Percentiles rank a stretch among this genome's conserved stretches.
These are phyloP conservation scores for Fraxinus albicans DNA, from an alignment of 305 asterid genomes.

Conservation along the genomic window DNA sequence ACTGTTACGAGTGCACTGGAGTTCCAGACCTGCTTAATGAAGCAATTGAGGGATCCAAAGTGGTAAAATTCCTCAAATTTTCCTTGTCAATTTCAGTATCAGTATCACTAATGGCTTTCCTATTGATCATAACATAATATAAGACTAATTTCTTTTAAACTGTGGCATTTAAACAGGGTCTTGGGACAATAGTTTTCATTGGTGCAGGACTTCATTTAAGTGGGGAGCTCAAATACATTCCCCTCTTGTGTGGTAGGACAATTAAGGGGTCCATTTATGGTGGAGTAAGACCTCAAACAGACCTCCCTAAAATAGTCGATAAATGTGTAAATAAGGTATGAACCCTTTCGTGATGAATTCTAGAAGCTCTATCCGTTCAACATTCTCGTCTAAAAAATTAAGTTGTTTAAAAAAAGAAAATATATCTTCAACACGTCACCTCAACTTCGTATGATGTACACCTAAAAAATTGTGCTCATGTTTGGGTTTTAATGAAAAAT, in stretches of 20 bases:
- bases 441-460: background rate
- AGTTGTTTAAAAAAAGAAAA: background rate
- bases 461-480: background rate
- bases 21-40: constrained; percentile 59
- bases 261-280: constrained; percentile 62
- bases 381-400: background rate
- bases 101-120: background rate
- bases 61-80: constrained; percentile 32
- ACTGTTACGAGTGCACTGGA: constrained; percentile 68
- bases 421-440: background rate
- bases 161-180: constrained; percentile 43
- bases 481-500: background rate
- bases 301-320: constrained; percentile 60
- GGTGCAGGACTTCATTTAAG: constrained; percentile 60
- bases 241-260: constrained; percentile 63
- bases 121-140: background rate
- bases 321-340: constrained; percentile 70
- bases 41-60: constrained; percentile 68
- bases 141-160: constrained; percentile 1
- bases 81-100: background rate
- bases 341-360: background rate
- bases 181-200: constrained; percentile 54
- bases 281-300: constrained; percentile 63
- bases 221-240: constrained; percentile 53
- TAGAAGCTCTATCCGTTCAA: background rate